These are phyloP conservation scores for Penicillium parvum DNA, from an alignment of 495 filamentous ascomycete genomes.

Conservation along the genomic window DNA sequence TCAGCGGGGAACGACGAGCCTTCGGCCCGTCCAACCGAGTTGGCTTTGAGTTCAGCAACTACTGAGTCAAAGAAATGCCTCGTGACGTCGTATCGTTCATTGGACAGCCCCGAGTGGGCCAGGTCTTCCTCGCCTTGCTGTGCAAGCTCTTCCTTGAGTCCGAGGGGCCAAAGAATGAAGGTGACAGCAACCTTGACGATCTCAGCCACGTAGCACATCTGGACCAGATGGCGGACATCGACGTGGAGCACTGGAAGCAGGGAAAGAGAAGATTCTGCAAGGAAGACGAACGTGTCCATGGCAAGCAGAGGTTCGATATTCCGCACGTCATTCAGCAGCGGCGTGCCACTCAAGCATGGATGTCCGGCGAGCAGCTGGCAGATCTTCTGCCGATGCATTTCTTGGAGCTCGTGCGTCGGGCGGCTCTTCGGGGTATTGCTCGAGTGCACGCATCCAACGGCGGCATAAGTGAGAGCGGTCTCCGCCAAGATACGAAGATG, in stretches of 20 bases:
- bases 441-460: conserved; percentile 64
- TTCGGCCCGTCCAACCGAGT: conserved; percentile 41
- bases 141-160: conserved; percentile 38
- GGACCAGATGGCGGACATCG: conserved; percentile 76
- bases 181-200: conserved; percentile 68
- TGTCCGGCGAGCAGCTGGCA: conserved; percentile 68
- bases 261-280: conserved; percentile 68
- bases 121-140: conserved; percentile 31
- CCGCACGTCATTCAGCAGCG: conserved; percentile 42
- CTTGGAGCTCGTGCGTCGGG: conserved; percentile 62
- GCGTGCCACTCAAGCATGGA: conserved; percentile 37
- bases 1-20: conserved; percentile 40
- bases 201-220: conserved; percentile 88
- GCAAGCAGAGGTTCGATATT: conserved; percentile 63
- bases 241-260: conserved; percentile 67
- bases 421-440: conserved; percentile 48
- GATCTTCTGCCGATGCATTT: conserved; percentile 67
- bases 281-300: conserved; percentile 80
- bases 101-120: conserved; percentile 25
- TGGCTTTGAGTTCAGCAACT: conserved; percentile 40
- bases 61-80: conserved; percentile 41
- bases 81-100: conserved; percentile 27
- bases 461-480: conserved; percentile 78
- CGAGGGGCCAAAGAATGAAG: conserved; percentile 41
- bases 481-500: conserved; percentile 90